Base-by-base conservation (phyloP, 2,329 filamentous ascomycete species). In the Zasmidium angulare region DNA sequence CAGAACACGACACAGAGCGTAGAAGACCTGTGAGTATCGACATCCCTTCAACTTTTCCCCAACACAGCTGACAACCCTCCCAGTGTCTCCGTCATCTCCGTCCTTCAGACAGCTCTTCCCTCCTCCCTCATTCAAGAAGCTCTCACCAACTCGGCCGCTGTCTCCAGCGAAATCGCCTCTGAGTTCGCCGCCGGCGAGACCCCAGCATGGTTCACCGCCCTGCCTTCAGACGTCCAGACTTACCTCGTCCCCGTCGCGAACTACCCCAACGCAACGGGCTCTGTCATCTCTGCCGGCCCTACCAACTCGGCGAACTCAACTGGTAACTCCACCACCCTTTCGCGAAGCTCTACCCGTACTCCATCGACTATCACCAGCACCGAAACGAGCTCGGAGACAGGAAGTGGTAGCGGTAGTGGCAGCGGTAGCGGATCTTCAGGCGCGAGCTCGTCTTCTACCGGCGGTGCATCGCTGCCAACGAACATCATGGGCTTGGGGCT, bases 81-180 rank as follows among this genome's bases (percentile, higher is more conserved):
- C 57, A 75, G 74, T 26, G 57, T 69, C 50, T 79, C 76, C 49
- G 72, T 79, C 66, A 66, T 77, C 66, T 63, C 71, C 53, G 75
- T 78, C 56, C 76, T 81, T 55, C 69, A 74, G 63, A 79, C 77
- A 20, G 79, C 77, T 47, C 72, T 81, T 52, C 79, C 79, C 19
- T 62, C 72, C 24, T 75, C 77, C 3, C 67, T 76, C 51, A 63
- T 76, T 58, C 67, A 69, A 17, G 70, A 75, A 58, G 78, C 76
- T 36, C 62, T 77, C 53, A 78, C 77, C 61, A 77, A 78, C 68
- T 68, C 72, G 19, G 70, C 73, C 55, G 76, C 71, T 49, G 78
- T 78, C 62, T 74, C 73, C 56, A 68, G 73, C 11, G 68, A 75
- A 47, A 73, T 81, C 68, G 72, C 72, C 12, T 77, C 77, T 9